Evolutionary conservation across 305 asterid genomes (phyloP).

Genomic region (Plantago rigida): DNA sequence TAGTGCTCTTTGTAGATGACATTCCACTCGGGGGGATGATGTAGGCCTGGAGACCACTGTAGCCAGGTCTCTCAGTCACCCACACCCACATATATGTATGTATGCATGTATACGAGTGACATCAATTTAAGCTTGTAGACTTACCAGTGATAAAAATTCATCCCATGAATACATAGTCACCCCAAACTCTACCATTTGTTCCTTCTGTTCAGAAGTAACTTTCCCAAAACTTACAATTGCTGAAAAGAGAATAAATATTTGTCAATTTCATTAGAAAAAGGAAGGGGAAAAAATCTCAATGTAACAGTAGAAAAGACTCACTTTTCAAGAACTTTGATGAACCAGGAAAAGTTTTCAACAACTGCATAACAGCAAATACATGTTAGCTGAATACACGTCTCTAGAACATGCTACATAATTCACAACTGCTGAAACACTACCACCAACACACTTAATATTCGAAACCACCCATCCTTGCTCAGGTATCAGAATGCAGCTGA

Average conservation of each 20-base stretch:
- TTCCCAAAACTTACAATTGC: conserved; percentile 67
- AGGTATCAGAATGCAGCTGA: too few relatives aligned
- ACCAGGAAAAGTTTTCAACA: conserved; percentile 66
- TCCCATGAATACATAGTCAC: conserved; percentile 56
- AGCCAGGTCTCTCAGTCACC: too few relatives aligned
- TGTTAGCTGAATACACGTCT: conserved; percentile 26
- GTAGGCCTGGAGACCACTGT: too few relatives aligned
- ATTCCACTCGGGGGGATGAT: too few relatives aligned
- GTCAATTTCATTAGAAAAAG: conserved; percentile 17
- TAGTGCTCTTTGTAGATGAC: too few relatives aligned
- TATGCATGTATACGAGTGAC: neutral
- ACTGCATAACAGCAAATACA: conserved; percentile 43
- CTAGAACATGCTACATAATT: conserved; percentile 19
- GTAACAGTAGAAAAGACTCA: conserved; percentile 35
- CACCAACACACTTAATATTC: conserved; percentile 10
- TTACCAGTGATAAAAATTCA: conserved; percentile 54
- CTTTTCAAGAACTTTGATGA: conserved; percentile 58
- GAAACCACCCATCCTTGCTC: conserved; percentile 1
- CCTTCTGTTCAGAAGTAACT: conserved; percentile 50
- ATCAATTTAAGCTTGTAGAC: conserved; percentile 22
- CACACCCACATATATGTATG: too few relatives aligned
- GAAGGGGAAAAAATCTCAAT: conserved; percentile 10
- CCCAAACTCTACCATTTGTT: conserved; percentile 43
- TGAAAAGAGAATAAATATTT: conserved; percentile 27
- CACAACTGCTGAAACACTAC: conserved; percentile 15